A percentile compares a stretch with the other conserved stretches of the same genome.
phyloP scores from a whole-genome alignment of 768 basidiomycete species.

The Fomitopsis serialis region DNA sequence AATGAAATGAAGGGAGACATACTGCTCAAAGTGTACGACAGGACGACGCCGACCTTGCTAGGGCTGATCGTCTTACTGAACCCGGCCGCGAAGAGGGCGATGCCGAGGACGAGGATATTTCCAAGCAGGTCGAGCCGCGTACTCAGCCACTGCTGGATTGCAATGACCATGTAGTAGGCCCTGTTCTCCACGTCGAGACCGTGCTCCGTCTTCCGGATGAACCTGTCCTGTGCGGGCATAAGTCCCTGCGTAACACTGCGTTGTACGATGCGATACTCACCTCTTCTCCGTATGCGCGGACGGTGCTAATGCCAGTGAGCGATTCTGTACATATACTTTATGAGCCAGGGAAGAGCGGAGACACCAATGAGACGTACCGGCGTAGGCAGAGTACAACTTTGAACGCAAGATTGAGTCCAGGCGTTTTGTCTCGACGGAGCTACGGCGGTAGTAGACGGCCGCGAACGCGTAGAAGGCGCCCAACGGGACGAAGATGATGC shows the following conservation, averaged over 20 bases:
- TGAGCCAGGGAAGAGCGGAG: background rate
- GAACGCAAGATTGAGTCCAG: slow-evolving; percentile 61
- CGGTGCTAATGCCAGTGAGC: slow-evolving; percentile 58
- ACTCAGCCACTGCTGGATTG: slow-evolving; percentile 62
- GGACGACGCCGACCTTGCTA: slow-evolving; percentile 45
- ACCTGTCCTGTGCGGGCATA: slow-evolving; percentile 31
- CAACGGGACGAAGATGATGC: slow-evolving; percentile 56
- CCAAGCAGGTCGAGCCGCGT: slow-evolving; percentile 62
- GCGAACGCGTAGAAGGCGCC: slow-evolving; percentile 45
- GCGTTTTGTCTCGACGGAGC: slow-evolving; percentile 61
- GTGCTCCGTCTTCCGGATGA: slow-evolving; percentile 43
- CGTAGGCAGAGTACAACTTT: slow-evolving; percentile 49
- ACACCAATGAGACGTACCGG: slow-evolving; percentile 32
- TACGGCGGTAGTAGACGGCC: slow-evolving; percentile 52
- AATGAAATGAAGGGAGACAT: slow-evolving; percentile 16
- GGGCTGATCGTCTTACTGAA: slow-evolving; percentile 52
- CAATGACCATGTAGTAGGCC: slow-evolving; percentile 60
- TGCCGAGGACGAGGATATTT: slow-evolving; percentile 63
- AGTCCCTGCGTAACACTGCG: too few relatives aligned
- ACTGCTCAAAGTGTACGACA: slow-evolving; percentile 36
- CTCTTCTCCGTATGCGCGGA: slow-evolving; percentile 54
- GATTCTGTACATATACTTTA: slow-evolving; percentile 36
- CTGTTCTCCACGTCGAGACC: slow-evolving; percentile 56
- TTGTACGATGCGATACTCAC: slow-evolving; percentile 21
- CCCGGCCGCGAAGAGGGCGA: slow-evolving; percentile 63